Base-by-base conservation (phyloP, 352 stramenopile species). In the Elongisporangium prolatum region DNA sequence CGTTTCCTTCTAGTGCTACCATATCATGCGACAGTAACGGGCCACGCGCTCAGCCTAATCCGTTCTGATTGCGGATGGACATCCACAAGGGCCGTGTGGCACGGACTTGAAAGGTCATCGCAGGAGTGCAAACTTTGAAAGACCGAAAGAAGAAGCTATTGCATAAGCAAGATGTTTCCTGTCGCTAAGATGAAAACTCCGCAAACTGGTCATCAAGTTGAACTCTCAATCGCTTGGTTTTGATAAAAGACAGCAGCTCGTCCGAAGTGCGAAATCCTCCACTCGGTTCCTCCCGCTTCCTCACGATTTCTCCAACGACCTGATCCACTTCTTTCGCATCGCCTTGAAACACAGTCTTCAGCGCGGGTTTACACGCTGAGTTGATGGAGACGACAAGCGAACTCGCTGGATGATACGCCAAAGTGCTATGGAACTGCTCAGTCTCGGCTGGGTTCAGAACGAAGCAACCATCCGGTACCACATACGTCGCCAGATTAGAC, bases 341-440 rank as follows among this genome's bases (percentile, higher is more conserved):
- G 28, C 28, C 28, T 40, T 40, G 4, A 6, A 67, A 63, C 40
- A 68, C 22, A 47, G 61, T 67, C 44, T 65, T 64, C 5, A 77
- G 47, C 18, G 65, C 65, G 0, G 57, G 67, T 63, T 69, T 71
- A 50, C 22, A 57, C 37, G 57, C 59, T 56, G 54, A 67, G 24
- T 68, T 68, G 37, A 71, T 60, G 9, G 48, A 65, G 18, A 74
- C 56, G 17, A 67, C 25, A 58, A 59, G 65, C 37, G 59, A 63
- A 65, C 62, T 74, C 50, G 65, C 65, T 59, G 65, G 61, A 63
- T 69, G 65, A 61, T 73, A 71, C 40, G 52, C 47, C 59, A 71
- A 64, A 11, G 68, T 65, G 25, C 59, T 61, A 67, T 73, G 56
- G 7, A 73, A 67, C 54, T 66, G n/a, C 49, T 65, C 22, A 52